These are phyloP conservation scores for Fragosphaeria purpurea DNA, from an alignment of 2,329 filamentous ascomycete genomes.

Conservation along the genomic window DNA sequence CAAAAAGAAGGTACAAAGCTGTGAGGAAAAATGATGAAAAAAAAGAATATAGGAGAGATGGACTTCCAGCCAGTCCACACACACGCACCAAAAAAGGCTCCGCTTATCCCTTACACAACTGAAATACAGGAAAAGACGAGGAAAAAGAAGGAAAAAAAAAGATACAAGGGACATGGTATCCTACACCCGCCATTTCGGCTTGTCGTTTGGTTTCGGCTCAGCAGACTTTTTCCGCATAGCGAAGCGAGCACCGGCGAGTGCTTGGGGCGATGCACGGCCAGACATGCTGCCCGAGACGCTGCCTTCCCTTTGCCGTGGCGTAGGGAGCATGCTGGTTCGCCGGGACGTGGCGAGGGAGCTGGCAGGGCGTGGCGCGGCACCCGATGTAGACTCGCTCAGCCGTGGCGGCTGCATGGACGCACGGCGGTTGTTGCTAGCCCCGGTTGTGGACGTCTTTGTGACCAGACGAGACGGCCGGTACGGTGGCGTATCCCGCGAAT, in stretches of 20 bases:
- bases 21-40: neutral
- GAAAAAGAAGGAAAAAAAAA: slow-evolving; percentile 3
- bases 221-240: slow-evolving; percentile 30
- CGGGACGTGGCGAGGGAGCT: slow-evolving; percentile 46
- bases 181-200: slow-evolving; percentile 40
- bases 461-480: slow-evolving; percentile 36
- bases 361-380: slow-evolving; percentile 34
- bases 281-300: slow-evolving; percentile 16
- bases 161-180: no score
- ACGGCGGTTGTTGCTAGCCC: slow-evolving; percentile 33
- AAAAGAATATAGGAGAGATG: neutral
- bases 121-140: neutral
- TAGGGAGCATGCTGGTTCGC: slow-evolving; percentile 43
- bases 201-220: slow-evolving; percentile 26
- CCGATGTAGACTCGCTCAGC: slow-evolving; percentile 16
- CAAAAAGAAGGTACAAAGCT: neutral
- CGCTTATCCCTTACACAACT: neutral
- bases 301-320: slow-evolving; percentile 23
- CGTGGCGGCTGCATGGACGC: slow-evolving; percentile 42
- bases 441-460: slow-evolving; percentile 33
- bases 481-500: slow-evolving; percentile 42
- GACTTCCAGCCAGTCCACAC: no score
- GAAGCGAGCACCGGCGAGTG: slow-evolving; percentile 33
- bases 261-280: slow-evolving; percentile 40
- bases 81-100: no score